Evolutionary conservation across 495 filamentous ascomycete species (phyloP), one percentile per base, ranked within the genome.

Genomic region (Tuber calosporum): DNA sequence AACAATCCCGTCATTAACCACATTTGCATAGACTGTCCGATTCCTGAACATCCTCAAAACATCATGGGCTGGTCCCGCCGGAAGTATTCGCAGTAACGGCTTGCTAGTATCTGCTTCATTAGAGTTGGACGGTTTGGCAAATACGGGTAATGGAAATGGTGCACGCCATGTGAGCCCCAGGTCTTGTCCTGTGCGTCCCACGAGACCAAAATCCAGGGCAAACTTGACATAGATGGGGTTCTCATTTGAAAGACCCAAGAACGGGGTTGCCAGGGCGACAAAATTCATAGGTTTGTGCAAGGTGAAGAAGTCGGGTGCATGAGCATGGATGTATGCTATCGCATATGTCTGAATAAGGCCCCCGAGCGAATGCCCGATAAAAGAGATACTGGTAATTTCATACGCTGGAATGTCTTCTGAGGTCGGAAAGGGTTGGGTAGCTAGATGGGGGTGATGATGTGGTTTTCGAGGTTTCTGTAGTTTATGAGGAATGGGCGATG

Each of bases 1-100:
- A 9, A 99, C 95, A 80, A 99, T 97, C 4, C 95, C 95, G 83
- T 99, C 95, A 83, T 99, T 99, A 66, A 99, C 96, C 39, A 98
- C 93, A 79, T 99, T 99, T 1, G 94, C 96, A 81, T 99, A 99
- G 1, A 97, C 86, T 0, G 95, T 99, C 26, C 96, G 86, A 80
- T 95, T 96, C 67, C 92, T 87, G 79, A 98, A 99, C 82, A 90
- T 92, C 79, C 89, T 88, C 69, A 99, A 84, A 0, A 91, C 93
- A 53, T 89, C 87, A 83, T 98, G 94, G 8, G 95, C 95, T 39
- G 96, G 95, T 30, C 95, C 95, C 37, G 93, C 94, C 0, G 95
- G 95, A 22, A 99, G 83, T 75, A 98, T 96, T 36, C 95, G 88
- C 30, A 99, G 83, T 30, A 99, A 84, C 0, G 95, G 95, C 81